phyloP scores from a whole-genome alignment of 176 grass and related monocot genomes.

The Chloris gayana region DNA sequence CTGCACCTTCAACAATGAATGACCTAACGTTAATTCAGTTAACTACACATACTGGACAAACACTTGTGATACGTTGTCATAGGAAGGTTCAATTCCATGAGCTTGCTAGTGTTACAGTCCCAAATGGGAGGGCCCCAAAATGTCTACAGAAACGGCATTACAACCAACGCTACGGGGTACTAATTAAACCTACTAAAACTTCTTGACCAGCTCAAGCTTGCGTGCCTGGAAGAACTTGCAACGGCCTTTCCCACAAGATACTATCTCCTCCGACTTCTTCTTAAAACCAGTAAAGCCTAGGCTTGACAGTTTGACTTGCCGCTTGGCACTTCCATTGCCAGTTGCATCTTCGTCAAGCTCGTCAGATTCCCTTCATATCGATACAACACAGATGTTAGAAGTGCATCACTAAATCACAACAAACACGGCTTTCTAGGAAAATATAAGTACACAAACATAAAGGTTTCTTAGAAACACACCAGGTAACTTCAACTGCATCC shows the following conservation, averaged over 20 bases:
- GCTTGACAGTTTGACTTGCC: slow-evolving; percentile 74
- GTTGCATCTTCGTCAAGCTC: slow-evolving; percentile 68
- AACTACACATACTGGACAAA: slow-evolving; percentile 1
- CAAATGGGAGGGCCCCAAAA: not conserved
- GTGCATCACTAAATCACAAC: not conserved
- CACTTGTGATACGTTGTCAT: not conserved
- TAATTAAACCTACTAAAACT: slow-evolving; percentile 44
- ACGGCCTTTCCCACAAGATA: slow-evolving; percentile 84
- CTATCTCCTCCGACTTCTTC: slow-evolving; percentile 80
- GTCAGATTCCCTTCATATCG: slow-evolving; percentile 74
- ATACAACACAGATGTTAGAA: not conserved
- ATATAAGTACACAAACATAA: not conserved
- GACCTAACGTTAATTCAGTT: not conserved
- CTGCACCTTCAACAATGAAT: not conserved
- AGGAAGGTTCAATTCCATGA: not conserved
- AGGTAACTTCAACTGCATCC: slow-evolving; percentile 66
- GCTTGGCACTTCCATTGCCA: slow-evolving; percentile 52
- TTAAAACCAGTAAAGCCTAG: slow-evolving; percentile 81
- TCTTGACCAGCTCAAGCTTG: slow-evolving; percentile 71
- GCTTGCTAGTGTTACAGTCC: not conserved
- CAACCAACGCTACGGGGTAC: not conserved
- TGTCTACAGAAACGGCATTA: not conserved
- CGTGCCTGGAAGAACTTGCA: slow-evolving; percentile 91
- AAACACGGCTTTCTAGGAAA: not conserved
- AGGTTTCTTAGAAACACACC: slow-evolving; percentile 51